Evolutionary conservation across 2,329 filamentous ascomycete species (phyloP).

Genomic region (Pyricularia pennisetigena): DNA sequence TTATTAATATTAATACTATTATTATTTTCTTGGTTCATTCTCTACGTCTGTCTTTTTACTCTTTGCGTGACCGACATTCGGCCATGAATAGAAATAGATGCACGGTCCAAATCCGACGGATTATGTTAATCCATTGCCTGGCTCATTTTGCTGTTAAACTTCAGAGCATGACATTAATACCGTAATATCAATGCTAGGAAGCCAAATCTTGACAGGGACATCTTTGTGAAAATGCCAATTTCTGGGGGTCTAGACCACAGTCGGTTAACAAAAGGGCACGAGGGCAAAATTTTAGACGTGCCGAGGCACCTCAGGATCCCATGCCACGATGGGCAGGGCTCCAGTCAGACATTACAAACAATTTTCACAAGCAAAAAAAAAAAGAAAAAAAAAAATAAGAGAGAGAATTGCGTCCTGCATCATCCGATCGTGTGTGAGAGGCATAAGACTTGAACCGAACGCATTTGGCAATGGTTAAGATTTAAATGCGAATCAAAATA

Average conservation of each 20-base stretch:
- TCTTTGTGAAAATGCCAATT: neutral
- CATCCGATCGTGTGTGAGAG: neutral
- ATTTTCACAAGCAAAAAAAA: neutral
- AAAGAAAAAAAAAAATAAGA: too few relatives aligned
- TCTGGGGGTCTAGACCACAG: neutral
- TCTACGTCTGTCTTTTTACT: too few relatives aligned
- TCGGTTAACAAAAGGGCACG: neutral
- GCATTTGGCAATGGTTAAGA: neutral
- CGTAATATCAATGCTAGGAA: neutral
- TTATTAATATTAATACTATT: too few relatives aligned
- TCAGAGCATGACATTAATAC: neutral
- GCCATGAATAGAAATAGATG: neutral
- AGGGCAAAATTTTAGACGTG: neutral
- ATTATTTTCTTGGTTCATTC: too few relatives aligned
- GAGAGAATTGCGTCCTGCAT: neutral
- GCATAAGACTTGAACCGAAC: neutral
- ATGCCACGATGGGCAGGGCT: neutral
- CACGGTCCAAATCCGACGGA: neutral
- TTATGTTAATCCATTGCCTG: neutral
- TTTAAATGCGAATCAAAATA: too few relatives aligned
- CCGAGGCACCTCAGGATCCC: neutral
- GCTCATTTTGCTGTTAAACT: neutral
- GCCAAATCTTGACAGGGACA: neutral
- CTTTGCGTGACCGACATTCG: neutral
- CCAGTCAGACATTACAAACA: neutral